Base-by-base conservation (phyloP, 345 rosid species). In the Pseudoturritis turrita region DNA sequence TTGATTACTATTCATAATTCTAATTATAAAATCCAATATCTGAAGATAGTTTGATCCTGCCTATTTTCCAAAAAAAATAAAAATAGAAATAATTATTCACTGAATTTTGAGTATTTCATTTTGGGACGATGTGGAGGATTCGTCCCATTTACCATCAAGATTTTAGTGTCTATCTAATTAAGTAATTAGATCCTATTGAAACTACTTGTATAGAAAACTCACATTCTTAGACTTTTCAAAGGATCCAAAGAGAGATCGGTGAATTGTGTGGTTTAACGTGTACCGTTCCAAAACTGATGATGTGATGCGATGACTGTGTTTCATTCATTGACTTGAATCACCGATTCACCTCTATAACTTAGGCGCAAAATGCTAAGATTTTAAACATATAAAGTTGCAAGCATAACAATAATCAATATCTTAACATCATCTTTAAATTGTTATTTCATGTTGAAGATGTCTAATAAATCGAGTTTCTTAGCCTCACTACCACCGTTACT, bases 221-320 rank as follows among this genome's bases (percentile, higher is more conserved):
- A 65, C 39, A 49, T 53, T 66, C 35, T 57, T 2, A 49, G 72
- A 74, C 77, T 73, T 73, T 73, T 73, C 72, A 73, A 73, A n/a
- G n/a, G n/a, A n/a, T n/a, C n/a, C n/a, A n/a, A n/a, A n/a, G n/a
- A n/a, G n/a, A n/a, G n/a, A n/a, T n/a, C n/a, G n/a, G n/a, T n/a
- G n/a, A 6, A 29, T 6, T 29, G 35, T 5, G 35, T 29, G 35
- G 35, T 29, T 37, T 49, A 49, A 65, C 57, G 61, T 57, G 50
- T 21, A 57, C 40, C 67, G 66, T 50, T 57, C 73, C 78, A 68
- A 33, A 59, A 53, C 31, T 29, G 9, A 68, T 33, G 69, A 58
- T 21, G 54, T 60, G 57, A 31, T 17, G 2, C 45, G 9, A 59
- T 17, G 73, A 67, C 73, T 60, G 60, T 23, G 47, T 19, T 74